Percentiles rank a stretch among this genome's conserved stretches.
Conservation (phyloP, 805 yeast genomes). For the Starmera pachycereana region DNA sequence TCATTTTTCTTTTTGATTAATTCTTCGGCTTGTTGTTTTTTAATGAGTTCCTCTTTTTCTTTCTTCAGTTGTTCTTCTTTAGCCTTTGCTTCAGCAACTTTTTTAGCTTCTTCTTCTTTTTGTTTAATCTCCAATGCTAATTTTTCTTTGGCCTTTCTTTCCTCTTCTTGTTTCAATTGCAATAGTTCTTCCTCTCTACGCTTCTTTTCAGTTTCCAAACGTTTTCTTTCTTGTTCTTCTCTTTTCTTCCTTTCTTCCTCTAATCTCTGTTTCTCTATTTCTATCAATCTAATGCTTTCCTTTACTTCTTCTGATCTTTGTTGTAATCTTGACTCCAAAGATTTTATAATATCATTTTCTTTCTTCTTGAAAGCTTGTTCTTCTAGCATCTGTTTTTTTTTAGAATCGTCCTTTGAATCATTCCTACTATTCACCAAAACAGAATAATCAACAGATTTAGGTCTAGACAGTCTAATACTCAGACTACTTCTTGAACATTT, state of each 20-base stretch:
- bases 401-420: no score
- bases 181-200: slow-evolving; percentile 4
- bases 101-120: slow-evolving; percentile 14
- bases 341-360: slow-evolving; percentile 4
- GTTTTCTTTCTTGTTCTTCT: slow-evolving; percentile 4
- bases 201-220: slow-evolving; percentile 8
- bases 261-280: slow-evolving; percentile 10
- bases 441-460: no score
- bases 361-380: neutral
- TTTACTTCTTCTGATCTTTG: slow-evolving; percentile 5
- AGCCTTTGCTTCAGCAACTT: slow-evolving; percentile 9
- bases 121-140: slow-evolving; percentile 17
- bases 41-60: slow-evolving; percentile 12
- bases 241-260: slow-evolving; percentile 9
- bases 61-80: slow-evolving; percentile 7
- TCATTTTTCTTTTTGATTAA: slow-evolving; percentile 8
- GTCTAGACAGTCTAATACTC: no score
- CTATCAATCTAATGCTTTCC: slow-evolving; percentile 7
- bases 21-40: slow-evolving; percentile 13
- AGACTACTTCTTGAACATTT: no score
- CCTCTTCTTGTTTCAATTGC: slow-evolving; percentile 5
- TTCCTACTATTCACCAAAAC: no score
- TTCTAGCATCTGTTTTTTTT: no score
- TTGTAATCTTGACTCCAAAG: slow-evolving; percentile 7
- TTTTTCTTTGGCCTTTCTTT: slow-evolving; percentile 16